Percentiles rank a stretch among this genome's conserved stretches.
phyloP scores from a whole-genome alignment of 257 asterid species.

The Nicotiana sylvestris region DNA sequence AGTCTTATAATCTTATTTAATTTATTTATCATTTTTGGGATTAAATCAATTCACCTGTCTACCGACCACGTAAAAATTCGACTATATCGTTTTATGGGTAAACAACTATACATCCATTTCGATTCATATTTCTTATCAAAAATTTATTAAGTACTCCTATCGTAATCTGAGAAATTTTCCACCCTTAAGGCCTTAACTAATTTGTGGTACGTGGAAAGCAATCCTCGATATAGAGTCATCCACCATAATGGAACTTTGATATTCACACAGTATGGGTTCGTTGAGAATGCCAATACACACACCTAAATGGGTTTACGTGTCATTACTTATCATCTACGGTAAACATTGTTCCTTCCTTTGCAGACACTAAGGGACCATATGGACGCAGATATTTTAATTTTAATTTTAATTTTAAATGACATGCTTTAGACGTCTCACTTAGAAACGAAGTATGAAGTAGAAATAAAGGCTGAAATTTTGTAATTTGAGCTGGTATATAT shows the following conservation, averaged over 20 bases:
- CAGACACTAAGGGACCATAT: neutral
- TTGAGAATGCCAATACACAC: neutral
- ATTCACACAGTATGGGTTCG: neutral
- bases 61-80: too few species aligned
- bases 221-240: neutral
- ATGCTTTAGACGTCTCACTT: neutral
- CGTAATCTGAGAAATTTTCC: neutral
- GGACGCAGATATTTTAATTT: neutral
- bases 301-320: neutral
- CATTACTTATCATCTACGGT: neutral
- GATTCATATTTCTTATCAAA: too few species aligned
- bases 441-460: too few species aligned
- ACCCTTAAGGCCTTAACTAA: neutral
- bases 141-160: neutral
- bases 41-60: too few species aligned
- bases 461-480: too few species aligned
- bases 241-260: neutral
- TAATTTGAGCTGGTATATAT: too few species aligned
- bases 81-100: too few species aligned
- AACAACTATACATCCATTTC: too few species aligned
- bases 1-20: too few species aligned
- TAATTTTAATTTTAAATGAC: neutral
- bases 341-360: neutral
- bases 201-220: neutral
- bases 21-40: too few species aligned